phyloP scores from a whole-genome alignment of 805 yeast species.

The Grigorovia humatica region DNA sequence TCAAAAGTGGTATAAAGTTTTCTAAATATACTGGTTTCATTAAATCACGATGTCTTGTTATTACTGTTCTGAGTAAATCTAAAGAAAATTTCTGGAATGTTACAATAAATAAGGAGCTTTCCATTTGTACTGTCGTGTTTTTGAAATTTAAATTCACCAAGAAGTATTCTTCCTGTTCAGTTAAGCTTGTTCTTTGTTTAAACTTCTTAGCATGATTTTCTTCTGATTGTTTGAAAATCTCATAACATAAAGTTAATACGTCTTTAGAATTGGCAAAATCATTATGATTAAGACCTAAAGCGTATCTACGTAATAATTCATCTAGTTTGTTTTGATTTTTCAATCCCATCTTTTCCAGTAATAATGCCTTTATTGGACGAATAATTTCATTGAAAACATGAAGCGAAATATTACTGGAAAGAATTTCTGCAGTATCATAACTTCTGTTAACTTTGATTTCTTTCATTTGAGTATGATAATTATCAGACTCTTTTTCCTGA shows the following conservation, averaged over 20 bases:
- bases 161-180: conserved; percentile 53
- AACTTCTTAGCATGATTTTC: conserved; percentile 14
- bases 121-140: conserved; percentile 42
- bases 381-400: conserved; percentile 46
- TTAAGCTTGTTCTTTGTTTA: conserved; percentile 15
- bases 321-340: conserved; percentile 67
- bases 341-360: conserved; percentile 53
- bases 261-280: conserved; percentile 45
- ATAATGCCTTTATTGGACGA: conserved; percentile 55
- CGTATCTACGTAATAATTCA: conserved; percentile 64
- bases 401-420: conserved; percentile 55
- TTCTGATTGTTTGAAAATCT: conserved; percentile 50
- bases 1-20: conserved; percentile 68
- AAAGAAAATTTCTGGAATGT: conserved; percentile 67
- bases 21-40: conserved; percentile 49
- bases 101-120: conserved; percentile 44
- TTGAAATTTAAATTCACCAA: conserved; percentile 61
- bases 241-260: conserved; percentile 61
- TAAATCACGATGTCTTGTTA: conserved; percentile 52
- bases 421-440: conserved; percentile 73
- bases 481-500: conserved; percentile 90
- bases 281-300: conserved; percentile 73
- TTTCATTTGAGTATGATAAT: conserved; percentile 72
- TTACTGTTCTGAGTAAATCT: conserved; percentile 63
- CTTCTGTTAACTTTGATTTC: conserved; percentile 87